Percentiles rank a stretch among this genome's conserved stretches.
phyloP scores from a whole-genome alignment of 78 protist genomes.

The Planoprotostelium fungivorum region DNA sequence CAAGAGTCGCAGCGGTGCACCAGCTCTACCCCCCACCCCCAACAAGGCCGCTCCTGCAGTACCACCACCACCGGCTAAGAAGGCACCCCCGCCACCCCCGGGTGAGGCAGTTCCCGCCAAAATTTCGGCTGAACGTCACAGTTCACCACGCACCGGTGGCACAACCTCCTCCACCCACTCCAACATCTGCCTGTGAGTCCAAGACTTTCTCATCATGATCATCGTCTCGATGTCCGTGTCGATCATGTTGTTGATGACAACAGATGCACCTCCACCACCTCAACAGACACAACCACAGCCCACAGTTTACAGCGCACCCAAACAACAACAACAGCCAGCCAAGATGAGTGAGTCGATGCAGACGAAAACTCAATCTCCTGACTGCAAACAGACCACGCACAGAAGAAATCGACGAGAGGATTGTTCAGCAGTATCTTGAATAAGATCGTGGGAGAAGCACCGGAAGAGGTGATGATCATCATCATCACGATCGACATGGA shows the following conservation, averaged over 20 bases:
- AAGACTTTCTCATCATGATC: neutral
- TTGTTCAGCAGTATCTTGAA: constrained; percentile 9
- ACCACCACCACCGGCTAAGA: neutral
- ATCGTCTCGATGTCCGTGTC: neutral
- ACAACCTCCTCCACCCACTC: neutral
- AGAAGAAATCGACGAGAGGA: neutral
- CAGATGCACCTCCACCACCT: neutral
- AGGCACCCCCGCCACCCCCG: neutral
- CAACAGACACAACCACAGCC: constrained; percentile 1
- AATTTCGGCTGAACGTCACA: neutral
- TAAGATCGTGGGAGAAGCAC: constrained; percentile 12
- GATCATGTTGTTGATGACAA: neutral
- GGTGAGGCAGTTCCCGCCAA: neutral
- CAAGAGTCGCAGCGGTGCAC: neutral
- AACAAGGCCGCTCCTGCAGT: neutral
- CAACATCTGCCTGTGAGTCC: neutral
- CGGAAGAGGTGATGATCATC: constrained; percentile 1
- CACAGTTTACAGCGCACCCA: neutral
- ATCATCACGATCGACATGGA: neutral
- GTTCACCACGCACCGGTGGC: neutral
- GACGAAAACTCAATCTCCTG: neutral
- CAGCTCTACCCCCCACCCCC: neutral
- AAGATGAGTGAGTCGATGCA: constrained; percentile 12
- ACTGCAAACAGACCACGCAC: neutral
- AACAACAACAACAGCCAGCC: constrained; percentile 27